Base-by-base conservation (phyloP, 139 green algal species). In the Bryopsis sp. region DNA sequence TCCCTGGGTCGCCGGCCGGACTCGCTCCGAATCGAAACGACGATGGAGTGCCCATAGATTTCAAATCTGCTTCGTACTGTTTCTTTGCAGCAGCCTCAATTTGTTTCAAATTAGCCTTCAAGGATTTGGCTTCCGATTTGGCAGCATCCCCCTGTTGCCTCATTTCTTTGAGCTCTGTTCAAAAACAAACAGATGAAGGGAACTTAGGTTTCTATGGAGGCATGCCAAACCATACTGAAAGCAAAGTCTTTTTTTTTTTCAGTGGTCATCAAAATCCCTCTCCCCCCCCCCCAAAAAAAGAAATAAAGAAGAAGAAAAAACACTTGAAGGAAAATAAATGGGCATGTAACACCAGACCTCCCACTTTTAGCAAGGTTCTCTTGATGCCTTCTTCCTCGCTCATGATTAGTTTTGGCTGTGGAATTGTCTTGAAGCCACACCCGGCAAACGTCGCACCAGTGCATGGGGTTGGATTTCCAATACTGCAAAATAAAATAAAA, bases 391-490 rank as follows among this genome's bases (percentile, higher is more conserved):
- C 3, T 35, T n/a, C 65, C 48, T 19, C 65, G 65, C 38, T 72
- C 65, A 33, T 72, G 65, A 22, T 72, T 58, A 43, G 24, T 38
- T 5, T 36, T 38, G 29, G 32, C 48, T 5, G 19, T 46, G 5
- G 22, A n/a, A 4, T 32, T 72, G 46, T 72, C 65, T 4, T 60
- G 6, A 38, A 72, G 35, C 65, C 65, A 72, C 7, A 72, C 46
- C 28, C 50, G 28, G 37, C 65, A 72, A 3, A 72, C 32, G 4
- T 72, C 35, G 46, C 65, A 72, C 43, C 46, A 72, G 46, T 72
- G 37, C 31, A 39, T 72, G 6, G 65, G 65, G 6, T 58, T 72
- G 8, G 65, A 72, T 43, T 72, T 72, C 65, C 65, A 72, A 43
- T 72, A 72, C 65, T 72, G 36, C 8, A 61, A 15, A 61, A 32